phyloP scores from a whole-genome alignment of 768 basidiomycete species.

The Sutorius australiensis region DNA sequence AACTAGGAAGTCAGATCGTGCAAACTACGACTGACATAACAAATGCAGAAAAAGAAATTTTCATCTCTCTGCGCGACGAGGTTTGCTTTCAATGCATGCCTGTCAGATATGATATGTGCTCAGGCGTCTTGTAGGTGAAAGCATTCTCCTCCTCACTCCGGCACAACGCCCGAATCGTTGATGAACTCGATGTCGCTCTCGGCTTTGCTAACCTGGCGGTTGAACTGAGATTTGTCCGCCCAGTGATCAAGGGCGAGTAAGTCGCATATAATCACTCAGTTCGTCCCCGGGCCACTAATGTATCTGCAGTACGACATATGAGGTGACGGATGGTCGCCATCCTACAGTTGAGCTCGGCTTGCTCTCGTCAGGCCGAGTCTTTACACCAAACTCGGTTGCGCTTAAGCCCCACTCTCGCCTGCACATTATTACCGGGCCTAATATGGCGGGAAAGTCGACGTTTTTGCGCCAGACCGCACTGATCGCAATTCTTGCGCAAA shows the following conservation, averaged over 20 bases:
- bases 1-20: constrained; percentile 64
- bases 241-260: constrained; percentile 67
- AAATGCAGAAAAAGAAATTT: constrained; percentile 67
- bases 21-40: constrained; percentile 52
- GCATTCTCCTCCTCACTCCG: constrained; percentile 53
- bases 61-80: constrained; percentile 64
- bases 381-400: constrained; percentile 77
- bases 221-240: constrained; percentile 74
- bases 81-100: constrained; percentile 32
- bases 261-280: constrained; percentile 16
- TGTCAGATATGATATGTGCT: background rate
- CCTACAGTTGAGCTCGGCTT: constrained; percentile 91
- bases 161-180: constrained; percentile 71
- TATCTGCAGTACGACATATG: constrained; percentile 46
- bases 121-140: constrained; percentile 50
- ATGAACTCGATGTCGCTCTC: constrained; percentile 83
- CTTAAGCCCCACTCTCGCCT: constrained; percentile 60
- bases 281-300: background rate
- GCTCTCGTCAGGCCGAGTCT: constrained; percentile 65
- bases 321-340: constrained; percentile 81
- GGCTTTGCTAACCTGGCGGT: constrained; percentile 78
- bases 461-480: constrained; percentile 88
- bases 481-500: constrained; percentile 85
- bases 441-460: constrained; percentile 96
- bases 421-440: constrained; percentile 90